phyloP scores from a whole-genome alignment of 2,329 filamentous ascomycete genomes.

The Ophiosphaerella korrae region DNA sequence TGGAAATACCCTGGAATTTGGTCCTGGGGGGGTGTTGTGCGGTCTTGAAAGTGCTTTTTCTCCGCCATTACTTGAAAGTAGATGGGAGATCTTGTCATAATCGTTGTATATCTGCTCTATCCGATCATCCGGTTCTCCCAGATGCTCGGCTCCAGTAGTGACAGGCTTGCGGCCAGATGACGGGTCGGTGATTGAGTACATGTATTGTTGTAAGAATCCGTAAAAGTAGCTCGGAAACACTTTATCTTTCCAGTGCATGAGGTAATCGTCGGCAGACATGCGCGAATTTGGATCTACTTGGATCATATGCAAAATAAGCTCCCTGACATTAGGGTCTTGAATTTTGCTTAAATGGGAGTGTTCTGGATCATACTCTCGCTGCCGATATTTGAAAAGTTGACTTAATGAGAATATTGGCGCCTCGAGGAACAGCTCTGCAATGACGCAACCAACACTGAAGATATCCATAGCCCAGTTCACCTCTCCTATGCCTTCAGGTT shows the following conservation, averaged over 20 bases:
- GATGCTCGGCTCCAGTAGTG: slow-evolving; percentile 70
- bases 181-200: slow-evolving; percentile 92
- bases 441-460: slow-evolving; percentile 95
- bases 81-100: slow-evolving; percentile 97
- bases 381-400: slow-evolving; percentile 91
- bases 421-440: slow-evolving; percentile 94
- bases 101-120: slow-evolving; percentile 93
- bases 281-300: slow-evolving; percentile 89
- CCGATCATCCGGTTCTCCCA: slow-evolving; percentile 87
- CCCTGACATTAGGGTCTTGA: slow-evolving; percentile 81
- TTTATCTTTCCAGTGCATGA: slow-evolving; percentile 89
- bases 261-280: slow-evolving; percentile 91
- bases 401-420: slow-evolving; percentile 96
- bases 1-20: slow-evolving; percentile 70
- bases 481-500: slow-evolving; percentile 65
- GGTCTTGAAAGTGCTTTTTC: slow-evolving; percentile 49
- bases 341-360: slow-evolving; percentile 83
- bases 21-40: slow-evolving; percentile 37
- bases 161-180: slow-evolving; percentile 77
- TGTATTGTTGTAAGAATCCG: slow-evolving; percentile 95
- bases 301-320: slow-evolving; percentile 95
- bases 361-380: slow-evolving; percentile 88
- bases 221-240: slow-evolving; percentile 98
- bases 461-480: slow-evolving; percentile 97
- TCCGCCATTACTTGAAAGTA: slow-evolving; percentile 73